Evolutionary conservation across 192 early-diverging fungal genomes (phyloP).

Genomic region (Entomortierella beljakovae): DNA sequence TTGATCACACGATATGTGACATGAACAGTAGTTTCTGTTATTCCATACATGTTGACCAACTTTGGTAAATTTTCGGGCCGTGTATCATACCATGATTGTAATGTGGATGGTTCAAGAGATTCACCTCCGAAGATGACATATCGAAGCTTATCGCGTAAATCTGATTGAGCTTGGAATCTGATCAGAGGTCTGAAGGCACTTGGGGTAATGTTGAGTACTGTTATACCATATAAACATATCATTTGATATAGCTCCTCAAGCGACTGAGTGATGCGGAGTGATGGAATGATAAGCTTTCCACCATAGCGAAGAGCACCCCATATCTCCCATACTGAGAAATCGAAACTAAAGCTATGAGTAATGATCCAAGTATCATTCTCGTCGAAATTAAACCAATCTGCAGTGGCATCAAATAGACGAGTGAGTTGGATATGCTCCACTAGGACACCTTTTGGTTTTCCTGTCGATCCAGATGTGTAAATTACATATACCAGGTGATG

Average conservation of each 20-base stretch:
- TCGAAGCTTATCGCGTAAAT: too few species aligned
- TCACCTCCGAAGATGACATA: too few species aligned
- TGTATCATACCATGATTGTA: too few species aligned
- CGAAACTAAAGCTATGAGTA: too few species aligned
- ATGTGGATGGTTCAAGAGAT: neutral
- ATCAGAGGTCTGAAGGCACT: too few species aligned
- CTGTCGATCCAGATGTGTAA: conserved; percentile 33
- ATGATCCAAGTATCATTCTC: too few species aligned
- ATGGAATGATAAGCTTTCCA: neutral
- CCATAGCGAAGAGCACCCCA: neutral
- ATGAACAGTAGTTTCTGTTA: too few species aligned
- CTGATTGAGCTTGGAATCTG: too few species aligned
- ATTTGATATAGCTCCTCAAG: neutral
- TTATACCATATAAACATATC: neutral
- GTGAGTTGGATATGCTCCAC: neutral
- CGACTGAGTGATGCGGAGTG: neutral
- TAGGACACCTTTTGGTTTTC: neutral
- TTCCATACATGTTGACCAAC: conserved; percentile 2
- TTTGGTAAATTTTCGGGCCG: neutral
- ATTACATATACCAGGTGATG: conserved; percentile 22
- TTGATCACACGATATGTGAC: too few species aligned
- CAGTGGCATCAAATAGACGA: neutral
- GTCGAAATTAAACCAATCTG: neutral
- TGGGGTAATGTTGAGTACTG: neutral
- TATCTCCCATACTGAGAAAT: neutral